Conservation (phyloP, 116 monocot genomes). For the Dioscorea cayenensis region DNA sequence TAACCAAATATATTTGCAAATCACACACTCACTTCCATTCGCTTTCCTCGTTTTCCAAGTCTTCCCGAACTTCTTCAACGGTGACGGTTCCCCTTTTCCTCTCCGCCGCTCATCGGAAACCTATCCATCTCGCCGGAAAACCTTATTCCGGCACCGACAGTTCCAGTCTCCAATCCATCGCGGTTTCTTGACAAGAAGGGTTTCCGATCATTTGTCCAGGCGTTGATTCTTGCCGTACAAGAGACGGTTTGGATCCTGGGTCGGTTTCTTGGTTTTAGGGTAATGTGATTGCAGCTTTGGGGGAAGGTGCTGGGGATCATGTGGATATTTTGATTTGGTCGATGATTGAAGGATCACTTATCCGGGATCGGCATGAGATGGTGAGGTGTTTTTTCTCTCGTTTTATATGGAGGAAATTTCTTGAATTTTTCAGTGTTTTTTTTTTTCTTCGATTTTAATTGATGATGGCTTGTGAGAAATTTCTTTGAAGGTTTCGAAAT, state of each 20-base stretch:
- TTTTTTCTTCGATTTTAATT: not conserved
- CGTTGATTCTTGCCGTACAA: not conserved
- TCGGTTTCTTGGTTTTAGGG: not conserved
- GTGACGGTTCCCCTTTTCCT: slow-evolving; percentile 6
- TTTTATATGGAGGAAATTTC: not conserved
- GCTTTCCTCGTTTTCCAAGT: slow-evolving; percentile 1
- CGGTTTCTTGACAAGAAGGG: not conserved
- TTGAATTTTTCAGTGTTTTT: not conserved
- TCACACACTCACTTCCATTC: too few relatives aligned
- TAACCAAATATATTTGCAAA: too few relatives aligned
- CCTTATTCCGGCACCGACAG: too few relatives aligned
- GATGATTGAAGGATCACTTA: slow-evolving; percentile 7
- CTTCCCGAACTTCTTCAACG: slow-evolving; percentile 5
- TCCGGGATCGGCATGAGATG: slow-evolving; percentile 39
- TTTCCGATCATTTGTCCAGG: not conserved
- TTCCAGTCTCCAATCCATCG: not conserved
- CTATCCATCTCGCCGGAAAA: slow-evolving; percentile 12
- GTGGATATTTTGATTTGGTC: not conserved
- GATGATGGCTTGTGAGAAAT: too few relatives aligned
- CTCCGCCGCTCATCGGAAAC: not conserved
- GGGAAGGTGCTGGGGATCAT: not conserved
- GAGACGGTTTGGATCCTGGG: slow-evolving; percentile 13
- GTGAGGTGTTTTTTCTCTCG: slow-evolving; percentile 13
- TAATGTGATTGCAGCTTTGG: not conserved
- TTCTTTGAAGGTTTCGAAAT: too few relatives aligned